These are phyloP conservation scores for Dothistroma pini DNA, from an alignment of 2,329 filamentous ascomycete species.

Conservation along the genomic window DNA sequence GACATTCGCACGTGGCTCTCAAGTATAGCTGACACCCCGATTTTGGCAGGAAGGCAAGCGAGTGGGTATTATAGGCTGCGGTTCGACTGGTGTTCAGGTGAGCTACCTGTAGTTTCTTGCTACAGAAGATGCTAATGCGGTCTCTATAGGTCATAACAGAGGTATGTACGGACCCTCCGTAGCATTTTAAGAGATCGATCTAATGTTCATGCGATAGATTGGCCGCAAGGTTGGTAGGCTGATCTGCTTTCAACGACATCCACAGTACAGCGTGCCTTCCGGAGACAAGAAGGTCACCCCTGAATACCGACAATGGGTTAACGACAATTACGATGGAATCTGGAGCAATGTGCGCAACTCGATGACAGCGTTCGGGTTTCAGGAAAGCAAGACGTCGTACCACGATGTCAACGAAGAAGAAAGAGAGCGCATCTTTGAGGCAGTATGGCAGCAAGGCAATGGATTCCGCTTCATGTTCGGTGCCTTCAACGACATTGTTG, in stretches of 20 bases:
- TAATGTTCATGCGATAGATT: conserved; percentile 13
- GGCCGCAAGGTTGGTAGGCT: conserved; percentile 29
- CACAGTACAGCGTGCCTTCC: conserved; percentile 38
- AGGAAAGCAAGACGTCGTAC: conserved; percentile 27
- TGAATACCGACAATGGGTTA: conserved; percentile 32
- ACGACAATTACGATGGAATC: conserved; percentile 37
- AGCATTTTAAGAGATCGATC: background rate
- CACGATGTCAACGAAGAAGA: conserved; percentile 32
- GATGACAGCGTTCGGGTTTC: conserved; percentile 35
- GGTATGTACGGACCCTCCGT: background rate
- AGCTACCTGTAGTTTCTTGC: conserved; percentile 8
- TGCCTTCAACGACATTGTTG: conserved; percentile 53
- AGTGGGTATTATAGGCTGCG: conserved; percentile 42
- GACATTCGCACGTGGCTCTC: too few species aligned
- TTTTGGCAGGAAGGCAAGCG: conserved; percentile 30
- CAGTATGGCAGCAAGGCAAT: conserved; percentile 46
- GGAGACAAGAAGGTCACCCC: conserved; percentile 29
- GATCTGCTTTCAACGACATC: conserved; percentile 36
- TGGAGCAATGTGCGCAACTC: conserved; percentile 30
- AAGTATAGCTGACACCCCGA: too few species aligned
- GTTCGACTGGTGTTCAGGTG: conserved; percentile 42
- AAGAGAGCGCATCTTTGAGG: conserved; percentile 47
- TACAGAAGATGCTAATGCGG: background rate
- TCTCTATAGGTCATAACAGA: conserved; percentile 6
- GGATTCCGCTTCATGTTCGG: conserved; percentile 56